Conservation (phyloP, 495 filamentous ascomycete genomes). For the Pyrenopolyporus hunteri region DNA sequence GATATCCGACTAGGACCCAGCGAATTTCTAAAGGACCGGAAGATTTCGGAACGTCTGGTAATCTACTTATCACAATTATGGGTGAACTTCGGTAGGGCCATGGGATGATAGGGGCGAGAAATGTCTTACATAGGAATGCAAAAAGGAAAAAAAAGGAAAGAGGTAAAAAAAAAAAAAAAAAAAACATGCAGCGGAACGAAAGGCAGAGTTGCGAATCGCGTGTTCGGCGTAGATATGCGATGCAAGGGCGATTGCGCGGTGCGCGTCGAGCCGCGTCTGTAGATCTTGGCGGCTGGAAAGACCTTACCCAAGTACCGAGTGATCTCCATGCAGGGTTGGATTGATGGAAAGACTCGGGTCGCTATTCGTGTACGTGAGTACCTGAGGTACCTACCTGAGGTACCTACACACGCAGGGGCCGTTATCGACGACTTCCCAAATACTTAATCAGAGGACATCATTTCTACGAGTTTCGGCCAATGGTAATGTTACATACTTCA, state of each 20-base stretch:
- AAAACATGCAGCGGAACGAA: too few relatives aligned
- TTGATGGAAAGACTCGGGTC: slow-evolving; percentile 36
- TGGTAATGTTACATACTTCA: slow-evolving; percentile 1
- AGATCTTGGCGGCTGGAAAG: slow-evolving; percentile 32
- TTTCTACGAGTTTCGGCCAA: slow-evolving; percentile 1
- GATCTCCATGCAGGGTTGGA: slow-evolving; percentile 29
- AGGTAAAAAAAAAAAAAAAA: too few relatives aligned
- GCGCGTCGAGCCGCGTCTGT: slow-evolving; percentile 24
- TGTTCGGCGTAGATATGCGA: slow-evolving; percentile 33
- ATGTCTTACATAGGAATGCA: too few relatives aligned
- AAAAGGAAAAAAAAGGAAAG: too few relatives aligned
- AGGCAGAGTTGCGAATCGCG: slow-evolving; percentile 21
- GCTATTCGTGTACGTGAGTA: slow-evolving; percentile 3
- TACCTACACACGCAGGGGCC: slow-evolving; percentile 22
- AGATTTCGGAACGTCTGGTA: slow-evolving; percentile 23
- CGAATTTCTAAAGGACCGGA: slow-evolving; percentile 18
- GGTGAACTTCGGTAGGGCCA: slow-evolving; percentile 36
- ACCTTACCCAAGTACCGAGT: slow-evolving; percentile 40
- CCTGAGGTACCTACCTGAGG: too few relatives aligned
- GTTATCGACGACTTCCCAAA: neutral
- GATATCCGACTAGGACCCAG: slow-evolving; percentile 10
- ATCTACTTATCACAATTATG: slow-evolving; percentile 35
- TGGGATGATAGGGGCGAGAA: slow-evolving; percentile 17
- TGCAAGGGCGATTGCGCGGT: slow-evolving; percentile 39
- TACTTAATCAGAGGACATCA: neutral